A percentile compares a stretch with the other conserved stretches of the same genome.
These are phyloP conservation scores for Sporothrix variecibatus DNA, from an alignment of 2,329 filamentous ascomycete genomes.

Conservation along the genomic window DNA sequence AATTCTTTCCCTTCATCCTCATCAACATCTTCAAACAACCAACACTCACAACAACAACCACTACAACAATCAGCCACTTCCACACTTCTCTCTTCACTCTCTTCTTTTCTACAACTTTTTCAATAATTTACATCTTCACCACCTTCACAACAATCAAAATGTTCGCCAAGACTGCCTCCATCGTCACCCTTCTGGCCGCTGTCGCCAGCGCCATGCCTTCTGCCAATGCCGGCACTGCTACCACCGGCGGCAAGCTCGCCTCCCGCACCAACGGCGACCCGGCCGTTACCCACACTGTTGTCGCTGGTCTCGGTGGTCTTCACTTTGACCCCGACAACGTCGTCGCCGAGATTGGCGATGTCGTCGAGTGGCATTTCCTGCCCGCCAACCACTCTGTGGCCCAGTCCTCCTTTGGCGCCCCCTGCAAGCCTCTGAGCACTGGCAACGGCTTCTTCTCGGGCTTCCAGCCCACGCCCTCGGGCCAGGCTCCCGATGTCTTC, in stretches of 20 bases:
- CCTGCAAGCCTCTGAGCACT: constrained; percentile 45
- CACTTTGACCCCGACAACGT: constrained; percentile 54
- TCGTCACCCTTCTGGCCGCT: constrained; percentile 32
- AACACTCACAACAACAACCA: constrained; percentile 11
- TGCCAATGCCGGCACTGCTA: constrained; percentile 33
- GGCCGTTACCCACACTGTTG: constrained; percentile 48
- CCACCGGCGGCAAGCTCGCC: constrained; percentile 30
- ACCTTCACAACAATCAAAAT: constrained; percentile 20
- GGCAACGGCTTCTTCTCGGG: constrained; percentile 47
- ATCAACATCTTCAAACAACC: constrained; percentile 20
- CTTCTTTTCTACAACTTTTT: background rate
- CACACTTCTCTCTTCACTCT: background rate
- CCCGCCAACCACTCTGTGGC: constrained; percentile 46
- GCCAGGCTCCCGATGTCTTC: constrained; percentile 47
- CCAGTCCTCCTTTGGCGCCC: constrained; percentile 46
- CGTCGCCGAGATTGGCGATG: constrained; percentile 50
- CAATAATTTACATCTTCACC: background rate
- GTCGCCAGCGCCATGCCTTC: constrained; percentile 38
- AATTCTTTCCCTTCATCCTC: constrained; percentile 7
- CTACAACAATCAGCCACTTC: background rate
- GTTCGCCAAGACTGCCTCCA: constrained; percentile 25
- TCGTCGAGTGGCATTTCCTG: constrained; percentile 58
- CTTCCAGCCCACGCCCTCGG: constrained; percentile 42
- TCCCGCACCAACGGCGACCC: constrained; percentile 42
- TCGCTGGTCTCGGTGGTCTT: constrained; percentile 49